Evolutionary conservation across 1,284 basidiomycete species (phyloP), one percentile per base, ranked within the genome.

Genomic region (Wolfiporia cocos): DNA sequence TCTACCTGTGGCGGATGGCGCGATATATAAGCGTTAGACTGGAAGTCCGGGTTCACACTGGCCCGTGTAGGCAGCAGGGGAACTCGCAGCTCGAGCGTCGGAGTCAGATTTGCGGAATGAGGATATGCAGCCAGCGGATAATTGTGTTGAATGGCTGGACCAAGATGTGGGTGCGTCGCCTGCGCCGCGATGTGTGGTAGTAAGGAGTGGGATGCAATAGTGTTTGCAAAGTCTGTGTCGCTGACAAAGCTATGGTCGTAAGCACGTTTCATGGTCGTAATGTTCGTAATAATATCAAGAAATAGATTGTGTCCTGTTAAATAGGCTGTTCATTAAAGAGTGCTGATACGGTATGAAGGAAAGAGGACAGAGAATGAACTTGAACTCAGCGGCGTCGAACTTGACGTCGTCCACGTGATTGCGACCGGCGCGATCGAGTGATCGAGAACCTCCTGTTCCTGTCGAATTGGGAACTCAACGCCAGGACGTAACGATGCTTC

Each of bases 11-110:
- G n/a, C n/a, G n/a, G n/a, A n/a, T n/a, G n/a, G n/a, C n/a, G n/a
- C n/a, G 47, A 12, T 20, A 36, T 4, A 44, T 21, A 28, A 17
- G 59, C 58, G 32, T 63, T 68, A 4, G 65, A 60, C 47, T 71
- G 68, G 32, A 67, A 57, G 39, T 65, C 65, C 23, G 48, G 7
- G 17, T 45, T 28, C 18, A 44, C 37, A 5, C 34, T 39, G 3
- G 41, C 19, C 1, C 40, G 20, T 32, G 28, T 23, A 34, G 44
- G 28, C 3, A 53, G 43, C 5, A 51, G 41, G 6, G 53, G 50
- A 1, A 53, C 32, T 17, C 47, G 45, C n/a, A 51, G 44, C 17
- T 49, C 48, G n/a, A 49, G 33, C 1, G 42, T 38, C n/a, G 50
- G 39, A 7, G 26, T 28, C 7, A n/a, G n/a, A n/a, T n/a, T n/a